Conservation (phyloP, 345 rosid genomes). For the Populus ilicifolia region DNA sequence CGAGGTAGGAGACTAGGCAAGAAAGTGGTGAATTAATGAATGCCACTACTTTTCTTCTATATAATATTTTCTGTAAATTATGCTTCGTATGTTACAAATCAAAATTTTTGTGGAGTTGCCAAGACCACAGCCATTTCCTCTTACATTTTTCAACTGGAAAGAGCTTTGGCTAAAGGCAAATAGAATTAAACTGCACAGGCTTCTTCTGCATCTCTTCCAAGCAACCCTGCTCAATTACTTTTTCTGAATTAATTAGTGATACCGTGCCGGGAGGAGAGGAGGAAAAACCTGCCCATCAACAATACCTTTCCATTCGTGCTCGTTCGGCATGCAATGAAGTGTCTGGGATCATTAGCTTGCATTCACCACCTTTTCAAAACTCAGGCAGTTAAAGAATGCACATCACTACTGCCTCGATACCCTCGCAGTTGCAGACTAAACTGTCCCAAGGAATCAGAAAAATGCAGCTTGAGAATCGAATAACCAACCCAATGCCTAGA, state of each 20-base stretch:
- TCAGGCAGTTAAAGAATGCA: no score
- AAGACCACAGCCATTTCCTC: conserved; percentile 25
- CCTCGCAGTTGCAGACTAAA: conserved; percentile 5
- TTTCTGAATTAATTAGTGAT: conserved; percentile 24
- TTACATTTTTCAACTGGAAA: conserved; percentile 26
- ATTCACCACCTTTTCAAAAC: no score
- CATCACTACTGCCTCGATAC: background rate
- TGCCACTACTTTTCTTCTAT: conserved; percentile 34
- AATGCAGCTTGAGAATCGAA: conserved; percentile 16
- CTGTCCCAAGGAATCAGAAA: background rate
- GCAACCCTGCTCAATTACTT: conserved; percentile 12
- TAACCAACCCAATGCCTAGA: background rate
- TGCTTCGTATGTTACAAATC: conserved; percentile 49
- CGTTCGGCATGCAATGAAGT: background rate
- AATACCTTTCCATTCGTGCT: background rate
- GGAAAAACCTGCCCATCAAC: conserved; percentile 1
- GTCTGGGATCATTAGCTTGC: background rate
- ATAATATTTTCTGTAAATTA: conserved; percentile 35
- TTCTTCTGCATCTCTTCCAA: conserved; percentile 14
- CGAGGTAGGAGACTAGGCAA: background rate
- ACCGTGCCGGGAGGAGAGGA: background rate
- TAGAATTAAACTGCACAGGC: conserved; percentile 21
- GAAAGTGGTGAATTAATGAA: conserved; percentile 33
- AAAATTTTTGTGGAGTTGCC: conserved; percentile 42
- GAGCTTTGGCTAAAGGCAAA: conserved; percentile 22